phyloP scores from a whole-genome alignment of 305 asterid species.

The Fraxinus sp. region DNA sequence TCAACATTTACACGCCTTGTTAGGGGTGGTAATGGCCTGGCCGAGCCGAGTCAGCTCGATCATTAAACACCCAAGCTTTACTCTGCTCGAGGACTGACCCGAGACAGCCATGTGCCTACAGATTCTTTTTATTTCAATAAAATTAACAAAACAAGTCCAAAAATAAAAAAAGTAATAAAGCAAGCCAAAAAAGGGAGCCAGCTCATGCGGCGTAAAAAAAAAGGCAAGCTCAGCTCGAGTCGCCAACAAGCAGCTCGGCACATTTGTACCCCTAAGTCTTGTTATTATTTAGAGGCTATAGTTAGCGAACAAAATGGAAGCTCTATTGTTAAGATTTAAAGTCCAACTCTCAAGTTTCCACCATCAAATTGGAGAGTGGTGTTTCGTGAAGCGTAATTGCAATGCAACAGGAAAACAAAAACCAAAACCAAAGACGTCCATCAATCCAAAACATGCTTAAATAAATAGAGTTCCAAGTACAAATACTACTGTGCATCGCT shows the following conservation, averaged over 20 bases:
- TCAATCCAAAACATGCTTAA: background rate
- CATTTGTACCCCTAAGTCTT: background rate
- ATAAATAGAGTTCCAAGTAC: background rate
- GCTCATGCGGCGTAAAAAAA: background rate
- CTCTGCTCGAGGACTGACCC: background rate
- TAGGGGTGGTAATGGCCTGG: background rate
- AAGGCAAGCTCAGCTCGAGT: too few species aligned
- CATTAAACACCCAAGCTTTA: background rate
- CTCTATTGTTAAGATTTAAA: background rate
- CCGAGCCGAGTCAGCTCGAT: background rate
- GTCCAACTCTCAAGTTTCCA: background rate
- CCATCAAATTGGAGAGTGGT: background rate
- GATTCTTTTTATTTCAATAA: background rate
- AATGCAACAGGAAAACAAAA: background rate
- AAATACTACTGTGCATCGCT: background rate
- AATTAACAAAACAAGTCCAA: background rate
- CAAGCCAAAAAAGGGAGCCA: background rate
- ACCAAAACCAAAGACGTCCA: background rate
- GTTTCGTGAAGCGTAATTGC: background rate
- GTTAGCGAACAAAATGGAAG: background rate
- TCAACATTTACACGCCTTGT: background rate
- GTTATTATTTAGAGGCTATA: background rate
- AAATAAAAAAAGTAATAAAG: background rate
- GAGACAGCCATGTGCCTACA: background rate
- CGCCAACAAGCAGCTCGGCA: background rate